A percentile compares a stretch with the other conserved stretches of the same genome.
phyloP scores from a whole-genome alignment of 2,329 filamentous ascomycete genomes.

The Scleromitrula shiraiana region DNA sequence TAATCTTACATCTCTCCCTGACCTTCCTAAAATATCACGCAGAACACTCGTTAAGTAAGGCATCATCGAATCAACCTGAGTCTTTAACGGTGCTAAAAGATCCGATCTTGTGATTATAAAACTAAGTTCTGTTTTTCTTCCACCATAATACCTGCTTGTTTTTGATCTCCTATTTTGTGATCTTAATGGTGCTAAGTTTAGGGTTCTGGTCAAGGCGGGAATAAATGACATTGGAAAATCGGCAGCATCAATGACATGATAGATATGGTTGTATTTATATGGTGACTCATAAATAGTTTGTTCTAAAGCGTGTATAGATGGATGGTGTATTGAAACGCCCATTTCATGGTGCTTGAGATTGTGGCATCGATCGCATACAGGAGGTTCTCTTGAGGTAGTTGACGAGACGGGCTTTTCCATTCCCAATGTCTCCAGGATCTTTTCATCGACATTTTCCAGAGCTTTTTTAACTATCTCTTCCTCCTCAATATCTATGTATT shows the following conservation, averaged over 20 bases:
- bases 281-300: constrained; percentile 84
- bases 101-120: constrained; percentile 90
- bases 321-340: constrained; percentile 68
- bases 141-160: constrained; percentile 54
- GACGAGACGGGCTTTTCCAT: constrained; percentile 3
- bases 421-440: constrained; percentile 9
- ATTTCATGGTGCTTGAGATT: constrained; percentile 67
- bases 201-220: constrained; percentile 61
- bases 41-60: constrained; percentile 74
- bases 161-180: constrained; percentile 73
- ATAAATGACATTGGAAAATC: constrained; percentile 95
- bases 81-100: constrained; percentile 73
- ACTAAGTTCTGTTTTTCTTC: constrained; percentile 68
- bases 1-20: constrained; percentile 64
- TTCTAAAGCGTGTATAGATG: constrained; percentile 70
- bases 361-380: constrained; percentile 84
- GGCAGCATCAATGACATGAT: constrained; percentile 89
- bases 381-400: constrained; percentile 28
- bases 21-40: constrained; percentile 63
- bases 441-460: constrained; percentile 18
- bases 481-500: constrained; percentile 27
- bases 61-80: constrained; percentile 79
- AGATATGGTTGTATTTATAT: constrained; percentile 86
- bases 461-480: constrained; percentile 38
- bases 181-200: constrained; percentile 66